A percentile compares a stretch with the other conserved stretches of the same genome.
Evolutionary conservation across 352 stramenopile genomes (phyloP).

Genomic region (Saprolegnia parasitica): DNA sequence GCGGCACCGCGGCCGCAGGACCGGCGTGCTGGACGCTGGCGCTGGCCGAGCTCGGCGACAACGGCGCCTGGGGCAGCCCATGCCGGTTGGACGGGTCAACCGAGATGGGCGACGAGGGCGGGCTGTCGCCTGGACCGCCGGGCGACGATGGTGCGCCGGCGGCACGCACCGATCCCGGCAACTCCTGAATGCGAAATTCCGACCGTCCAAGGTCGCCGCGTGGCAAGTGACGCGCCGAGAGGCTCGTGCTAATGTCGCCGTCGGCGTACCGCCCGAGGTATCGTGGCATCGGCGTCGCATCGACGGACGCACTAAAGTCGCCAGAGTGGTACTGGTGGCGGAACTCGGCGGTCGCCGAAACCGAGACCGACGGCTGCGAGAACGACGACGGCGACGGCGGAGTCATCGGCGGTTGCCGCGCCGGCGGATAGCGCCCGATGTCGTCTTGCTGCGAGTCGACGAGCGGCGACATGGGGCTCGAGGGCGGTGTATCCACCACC

Average conservation of each 20-base stretch:
- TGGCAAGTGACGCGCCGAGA: conserved; percentile 71
- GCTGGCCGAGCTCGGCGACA: conserved; percentile 31
- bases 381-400: conserved; percentile 52
- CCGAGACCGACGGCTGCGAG: conserved; percentile 67
- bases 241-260: conserved; percentile 35
- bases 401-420: conserved; percentile 18
- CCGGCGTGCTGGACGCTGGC: background rate
- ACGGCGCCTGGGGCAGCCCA: conserved; percentile 30
- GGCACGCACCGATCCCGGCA: conserved; percentile 29
- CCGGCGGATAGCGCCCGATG: background rate
- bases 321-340: conserved; percentile 49
- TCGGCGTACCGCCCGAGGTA: conserved; percentile 52
- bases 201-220: conserved; percentile 68
- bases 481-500: conserved; percentile 10
- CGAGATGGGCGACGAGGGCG: conserved; percentile 42
- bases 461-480: conserved; percentile 14
- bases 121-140: conserved; percentile 39
- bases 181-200: conserved; percentile 64
- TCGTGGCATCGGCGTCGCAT: conserved; percentile 66
- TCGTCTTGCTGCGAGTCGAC: background rate
- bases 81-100: conserved; percentile 17
- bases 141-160: background rate
- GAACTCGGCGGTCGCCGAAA: conserved; percentile 72
- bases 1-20: conserved; percentile 15
- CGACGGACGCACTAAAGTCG: conserved; percentile 77